These are phyloP conservation scores for Neurospora africana DNA, from an alignment of 495 filamentous ascomycete species.

Conservation along the genomic window DNA sequence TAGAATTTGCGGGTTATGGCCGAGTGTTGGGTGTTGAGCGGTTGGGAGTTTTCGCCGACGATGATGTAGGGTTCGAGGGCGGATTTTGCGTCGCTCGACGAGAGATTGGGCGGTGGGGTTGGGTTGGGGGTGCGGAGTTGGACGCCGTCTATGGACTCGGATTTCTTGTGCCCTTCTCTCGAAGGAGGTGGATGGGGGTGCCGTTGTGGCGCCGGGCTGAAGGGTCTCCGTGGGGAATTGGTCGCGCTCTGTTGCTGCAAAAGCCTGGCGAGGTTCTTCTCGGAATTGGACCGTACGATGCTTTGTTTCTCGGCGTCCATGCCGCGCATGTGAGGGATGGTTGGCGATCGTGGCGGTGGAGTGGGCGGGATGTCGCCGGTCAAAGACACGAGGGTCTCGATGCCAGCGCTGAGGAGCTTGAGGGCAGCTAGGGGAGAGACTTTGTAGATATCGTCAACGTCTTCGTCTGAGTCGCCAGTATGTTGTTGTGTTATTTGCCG, in stretches of 20 bases:
- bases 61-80: constrained; percentile 39
- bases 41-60: constrained; percentile 51
- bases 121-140: constrained; percentile 25
- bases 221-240: constrained; percentile 7
- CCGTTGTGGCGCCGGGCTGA: neutral
- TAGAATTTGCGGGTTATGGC: constrained; percentile 86
- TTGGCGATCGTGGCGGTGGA: constrained; percentile 50
- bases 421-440: constrained; percentile 67
- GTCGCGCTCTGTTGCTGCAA: constrained; percentile 18
- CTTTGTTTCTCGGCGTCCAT: constrained; percentile 49
- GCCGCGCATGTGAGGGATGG: constrained; percentile 49
- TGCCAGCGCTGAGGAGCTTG: constrained; percentile 58
- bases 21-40: constrained; percentile 57
- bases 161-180: neutral
- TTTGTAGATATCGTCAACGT: constrained; percentile 53
- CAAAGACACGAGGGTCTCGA: constrained; percentile 61
- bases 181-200: constrained; percentile 4
- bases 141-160: constrained; percentile 31
- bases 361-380: constrained; percentile 69
- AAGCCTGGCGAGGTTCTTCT: constrained; percentile 32
- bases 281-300: constrained; percentile 42
- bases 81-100: constrained; percentile 4
- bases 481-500: neutral
- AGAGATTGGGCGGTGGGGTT: constrained; percentile 9
- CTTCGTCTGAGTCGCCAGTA: constrained; percentile 6